Percentiles rank a stretch among this genome's conserved stretches.
Conservation (phyloP, 192 early-diverging fungal genomes). For the Ambispora gerdemannii region DNA sequence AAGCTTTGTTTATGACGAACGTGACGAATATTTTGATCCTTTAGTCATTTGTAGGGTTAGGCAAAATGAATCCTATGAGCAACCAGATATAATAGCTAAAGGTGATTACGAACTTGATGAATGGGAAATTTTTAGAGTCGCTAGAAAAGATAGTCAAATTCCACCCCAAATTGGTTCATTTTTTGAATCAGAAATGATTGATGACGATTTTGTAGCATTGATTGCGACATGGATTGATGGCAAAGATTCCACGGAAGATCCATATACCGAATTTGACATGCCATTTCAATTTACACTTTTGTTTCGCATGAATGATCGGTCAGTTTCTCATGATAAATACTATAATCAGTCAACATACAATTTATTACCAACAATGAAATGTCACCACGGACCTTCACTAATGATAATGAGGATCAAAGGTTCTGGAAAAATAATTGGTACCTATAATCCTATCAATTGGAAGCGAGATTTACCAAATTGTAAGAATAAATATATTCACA, state of each 20-base stretch:
- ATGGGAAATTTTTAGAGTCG: conserved; percentile 5
- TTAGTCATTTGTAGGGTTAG: background rate
- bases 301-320: background rate
- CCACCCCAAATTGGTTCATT: background rate
- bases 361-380: conserved; percentile 14
- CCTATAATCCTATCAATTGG: conserved; percentile 8
- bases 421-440: conserved; percentile 7
- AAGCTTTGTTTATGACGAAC: background rate
- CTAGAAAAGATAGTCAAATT: background rate
- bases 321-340: background rate
- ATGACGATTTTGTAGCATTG: background rate
- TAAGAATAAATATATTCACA: no score
- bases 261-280: background rate
- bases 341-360: background rate
- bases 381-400: conserved; percentile 5
- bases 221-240: background rate
- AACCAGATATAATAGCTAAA: background rate
- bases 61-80: background rate
- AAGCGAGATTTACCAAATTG: background rate
- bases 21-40: no score
- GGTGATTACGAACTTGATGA: background rate
- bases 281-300: conserved; percentile 3
- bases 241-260: background rate
- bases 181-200: background rate
- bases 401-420: conserved; percentile 17